Evolutionary conservation across 345 rosid genomes (phyloP).

Genomic region (Ceriops decandra): DNA sequence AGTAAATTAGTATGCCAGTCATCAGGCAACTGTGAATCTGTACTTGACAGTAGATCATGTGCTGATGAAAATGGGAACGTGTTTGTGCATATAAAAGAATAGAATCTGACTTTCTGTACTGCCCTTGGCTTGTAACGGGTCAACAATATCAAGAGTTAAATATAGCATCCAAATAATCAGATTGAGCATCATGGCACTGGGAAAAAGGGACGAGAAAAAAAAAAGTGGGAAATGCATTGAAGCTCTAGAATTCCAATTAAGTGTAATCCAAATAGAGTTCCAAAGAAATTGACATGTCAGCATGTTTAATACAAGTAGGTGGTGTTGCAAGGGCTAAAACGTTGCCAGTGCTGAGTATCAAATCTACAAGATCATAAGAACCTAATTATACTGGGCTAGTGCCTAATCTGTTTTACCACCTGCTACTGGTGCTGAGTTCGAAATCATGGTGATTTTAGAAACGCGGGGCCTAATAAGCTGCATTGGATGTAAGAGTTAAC

Average conservation of each 20-base stretch:
- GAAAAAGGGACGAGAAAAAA: no score
- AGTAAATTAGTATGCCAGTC: conserved; percentile 96
- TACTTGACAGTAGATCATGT: conserved; percentile 59
- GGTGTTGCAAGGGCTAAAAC: background rate
- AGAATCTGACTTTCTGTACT: conserved; percentile 17
- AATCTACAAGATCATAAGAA: no score
- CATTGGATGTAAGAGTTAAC: background rate
- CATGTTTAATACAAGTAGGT: background rate
- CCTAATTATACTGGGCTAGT: background rate
- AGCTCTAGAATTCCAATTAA: background rate
- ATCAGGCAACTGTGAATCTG: conserved; percentile 45
- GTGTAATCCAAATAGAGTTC: no score
- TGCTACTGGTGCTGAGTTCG: background rate
- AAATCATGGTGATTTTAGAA: background rate
- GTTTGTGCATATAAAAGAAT: conserved; percentile 46
- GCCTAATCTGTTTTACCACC: background rate
- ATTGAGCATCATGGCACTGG: background rate
- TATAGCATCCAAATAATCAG: conserved; percentile 2
- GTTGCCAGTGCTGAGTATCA: no score
- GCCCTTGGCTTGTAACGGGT: background rate
- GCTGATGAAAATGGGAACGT: conserved; percentile 66
- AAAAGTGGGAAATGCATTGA: background rate
- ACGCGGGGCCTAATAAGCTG: background rate
- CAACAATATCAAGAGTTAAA: background rate
- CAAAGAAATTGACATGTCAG: background rate